phyloP scores from a whole-genome alignment of 2,329 filamentous ascomycete genomes.

The Botrytis squamosa region DNA sequence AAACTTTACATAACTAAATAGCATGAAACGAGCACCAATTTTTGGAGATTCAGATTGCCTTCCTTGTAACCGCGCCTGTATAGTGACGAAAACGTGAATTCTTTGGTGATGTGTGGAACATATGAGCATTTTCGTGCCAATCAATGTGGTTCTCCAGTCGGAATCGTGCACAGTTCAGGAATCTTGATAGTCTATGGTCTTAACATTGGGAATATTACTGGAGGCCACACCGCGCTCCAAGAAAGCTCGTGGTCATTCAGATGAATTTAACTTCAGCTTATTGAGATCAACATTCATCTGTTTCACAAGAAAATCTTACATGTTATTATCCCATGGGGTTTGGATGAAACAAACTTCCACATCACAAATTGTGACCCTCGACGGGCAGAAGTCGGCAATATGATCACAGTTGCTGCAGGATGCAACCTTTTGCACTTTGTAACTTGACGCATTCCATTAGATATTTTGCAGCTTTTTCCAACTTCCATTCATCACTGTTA shows the following conservation, averaged over 20 bases:
- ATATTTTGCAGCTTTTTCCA: too few species aligned
- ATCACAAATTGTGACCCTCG: neutral
- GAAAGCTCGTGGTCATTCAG: neutral
- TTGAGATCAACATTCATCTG: rapidly evolving
- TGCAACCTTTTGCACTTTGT: neutral
- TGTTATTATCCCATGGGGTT: neutral
- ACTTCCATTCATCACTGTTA: neutral
- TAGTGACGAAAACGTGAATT: neutral
- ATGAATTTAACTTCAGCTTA: neutral
- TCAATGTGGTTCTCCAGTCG: too few species aligned
- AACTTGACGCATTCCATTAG: neutral
- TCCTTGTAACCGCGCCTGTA: too few species aligned
- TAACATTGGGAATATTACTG: neutral
- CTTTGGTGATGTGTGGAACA: neutral
- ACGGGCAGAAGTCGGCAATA: neutral
- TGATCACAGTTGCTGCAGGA: neutral
- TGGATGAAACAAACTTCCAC: too few species aligned
- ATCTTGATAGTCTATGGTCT: neutral
- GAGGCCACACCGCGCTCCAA: neutral
- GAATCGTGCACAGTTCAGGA: neutral
- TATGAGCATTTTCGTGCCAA: neutral
- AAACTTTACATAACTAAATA: neutral
- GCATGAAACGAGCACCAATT: neutral
- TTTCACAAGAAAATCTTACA: rapidly evolving
- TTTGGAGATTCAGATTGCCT: neutral